Evolutionary conservation across 2,329 filamentous ascomycete species (phyloP).

Genomic region (Ilyonectria robusta): DNA sequence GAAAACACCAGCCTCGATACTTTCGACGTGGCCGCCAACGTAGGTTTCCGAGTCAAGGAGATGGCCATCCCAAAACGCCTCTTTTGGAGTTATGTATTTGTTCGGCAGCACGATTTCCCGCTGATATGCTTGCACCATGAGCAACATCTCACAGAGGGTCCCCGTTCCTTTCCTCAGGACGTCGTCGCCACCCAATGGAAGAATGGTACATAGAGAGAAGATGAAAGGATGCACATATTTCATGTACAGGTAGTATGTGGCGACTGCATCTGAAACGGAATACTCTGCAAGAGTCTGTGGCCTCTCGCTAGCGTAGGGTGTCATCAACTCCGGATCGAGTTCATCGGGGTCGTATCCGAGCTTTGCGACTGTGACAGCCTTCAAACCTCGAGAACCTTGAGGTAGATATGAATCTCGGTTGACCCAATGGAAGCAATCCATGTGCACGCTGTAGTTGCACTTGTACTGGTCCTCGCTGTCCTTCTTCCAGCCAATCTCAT

Average conservation of each 20-base stretch:
- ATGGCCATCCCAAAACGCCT: slow-evolving; percentile 97
- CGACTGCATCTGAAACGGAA: slow-evolving; percentile 98
- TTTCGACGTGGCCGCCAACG: slow-evolving; percentile 98
- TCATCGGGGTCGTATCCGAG: slow-evolving; percentile 98
- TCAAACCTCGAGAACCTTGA: slow-evolving; percentile 95
- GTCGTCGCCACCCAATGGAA: slow-evolving; percentile 93
- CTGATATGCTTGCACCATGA: slow-evolving; percentile 98
- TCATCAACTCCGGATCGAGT: slow-evolving; percentile 97
- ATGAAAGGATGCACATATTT: slow-evolving; percentile 99
- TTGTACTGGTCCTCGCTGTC: slow-evolving; percentile 97
- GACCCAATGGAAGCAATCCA: slow-evolving; percentile 99
- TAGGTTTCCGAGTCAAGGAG: slow-evolving; percentile 97
- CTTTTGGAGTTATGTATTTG: slow-evolving; percentile 91
- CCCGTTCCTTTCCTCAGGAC: slow-evolving; percentile 95
- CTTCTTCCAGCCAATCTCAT: slow-evolving; percentile 96
- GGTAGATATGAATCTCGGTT: slow-evolving; percentile 98
- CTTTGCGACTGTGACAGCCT: slow-evolving; percentile 97
- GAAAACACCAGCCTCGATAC: slow-evolving; percentile 98
- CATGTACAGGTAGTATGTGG: slow-evolving; percentile 99
- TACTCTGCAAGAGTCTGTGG: slow-evolving; percentile 97
- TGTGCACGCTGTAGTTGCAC: slow-evolving; percentile 95
- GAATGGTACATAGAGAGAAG: slow-evolving; percentile 97
- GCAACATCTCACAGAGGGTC: slow-evolving; percentile 98
- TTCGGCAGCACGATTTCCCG: slow-evolving; percentile 94
- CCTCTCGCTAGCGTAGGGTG: slow-evolving; percentile 87